Evolutionary conservation across 495 filamentous ascomycete species (phyloP).

Genomic region (Astrothelium macrocarpum): DNA sequence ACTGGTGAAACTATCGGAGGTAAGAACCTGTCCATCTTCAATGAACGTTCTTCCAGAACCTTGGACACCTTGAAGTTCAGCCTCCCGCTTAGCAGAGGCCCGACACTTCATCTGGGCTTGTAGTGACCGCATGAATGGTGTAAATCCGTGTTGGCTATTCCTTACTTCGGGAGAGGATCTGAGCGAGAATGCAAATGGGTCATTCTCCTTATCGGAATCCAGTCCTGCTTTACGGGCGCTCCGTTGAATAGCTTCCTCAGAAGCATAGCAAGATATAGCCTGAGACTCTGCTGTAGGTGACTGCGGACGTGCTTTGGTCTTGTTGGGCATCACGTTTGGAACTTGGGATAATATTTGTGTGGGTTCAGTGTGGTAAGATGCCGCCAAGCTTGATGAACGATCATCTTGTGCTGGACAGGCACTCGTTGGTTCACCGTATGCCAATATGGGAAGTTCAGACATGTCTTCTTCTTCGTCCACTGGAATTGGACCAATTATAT

Average conservation of each 20-base stretch:
- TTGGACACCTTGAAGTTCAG: background rate
- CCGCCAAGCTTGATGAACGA: background rate
- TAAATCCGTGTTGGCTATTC: background rate
- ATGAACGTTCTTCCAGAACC: background rate
- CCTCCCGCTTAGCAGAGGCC: background rate
- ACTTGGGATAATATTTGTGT: background rate
- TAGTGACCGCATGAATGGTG: background rate
- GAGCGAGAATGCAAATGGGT: background rate
- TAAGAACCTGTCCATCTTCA: background rate
- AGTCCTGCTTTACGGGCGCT: background rate
- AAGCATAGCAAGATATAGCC: slow-evolving; percentile 2
- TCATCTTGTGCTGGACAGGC: background rate
- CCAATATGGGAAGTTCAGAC: background rate
- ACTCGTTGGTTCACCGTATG: background rate
- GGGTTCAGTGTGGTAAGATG: background rate
- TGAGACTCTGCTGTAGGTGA: background rate
- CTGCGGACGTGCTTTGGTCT: background rate
- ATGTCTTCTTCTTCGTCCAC: background rate
- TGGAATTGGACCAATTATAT: background rate
- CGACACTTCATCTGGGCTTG: background rate
- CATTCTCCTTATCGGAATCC: background rate
- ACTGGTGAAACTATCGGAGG: background rate
- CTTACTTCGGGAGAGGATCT: background rate
- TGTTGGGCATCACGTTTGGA: background rate
- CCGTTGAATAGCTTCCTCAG: background rate